Percentiles rank a stretch among this genome's conserved stretches.
Conservation (phyloP, 306 rosid species). For the Quercus bicolor region DNA sequence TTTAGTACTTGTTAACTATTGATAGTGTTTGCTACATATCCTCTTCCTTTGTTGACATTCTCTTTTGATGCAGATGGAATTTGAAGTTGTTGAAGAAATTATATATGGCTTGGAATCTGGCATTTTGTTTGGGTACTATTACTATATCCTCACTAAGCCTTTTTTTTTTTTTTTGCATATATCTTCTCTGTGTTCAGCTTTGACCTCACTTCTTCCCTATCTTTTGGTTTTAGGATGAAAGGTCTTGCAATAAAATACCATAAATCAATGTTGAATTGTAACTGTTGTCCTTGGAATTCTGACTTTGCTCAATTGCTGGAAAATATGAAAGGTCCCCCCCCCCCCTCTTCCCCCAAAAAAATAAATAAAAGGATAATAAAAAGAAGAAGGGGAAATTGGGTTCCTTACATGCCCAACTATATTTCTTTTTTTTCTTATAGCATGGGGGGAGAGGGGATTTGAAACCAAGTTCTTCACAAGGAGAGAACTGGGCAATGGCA, state of each 20-base stretch:
- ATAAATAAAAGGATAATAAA: too few species aligned
- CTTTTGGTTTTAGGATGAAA: constrained; percentile 6
- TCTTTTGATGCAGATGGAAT: constrained; percentile 71
- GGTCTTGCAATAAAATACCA: background rate
- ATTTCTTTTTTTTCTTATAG: too few species aligned
- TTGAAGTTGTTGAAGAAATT: constrained; percentile 89
- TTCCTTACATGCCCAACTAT: background rate
- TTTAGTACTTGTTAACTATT: background rate
- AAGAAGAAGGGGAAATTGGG: background rate
- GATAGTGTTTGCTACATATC: background rate
- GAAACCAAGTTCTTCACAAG: too few species aligned
- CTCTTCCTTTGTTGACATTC: constrained; percentile 21
- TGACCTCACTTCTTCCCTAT: constrained; percentile 6
- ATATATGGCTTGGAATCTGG: constrained; percentile 97
- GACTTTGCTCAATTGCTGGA: background rate
- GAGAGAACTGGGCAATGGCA: too few species aligned
- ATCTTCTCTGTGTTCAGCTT: constrained; percentile 6
- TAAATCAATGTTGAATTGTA: background rate
- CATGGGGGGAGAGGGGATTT: too few species aligned
- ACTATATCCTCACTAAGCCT: constrained; percentile 18
- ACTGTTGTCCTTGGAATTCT: background rate
- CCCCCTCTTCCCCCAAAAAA: too few species aligned
- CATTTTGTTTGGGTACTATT: constrained; percentile 85
- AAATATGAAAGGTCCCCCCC: background rate
- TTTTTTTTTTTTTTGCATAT: background rate